Conservation (phyloP, 495 filamentous ascomycete species). For the Tuber indicum region DNA sequence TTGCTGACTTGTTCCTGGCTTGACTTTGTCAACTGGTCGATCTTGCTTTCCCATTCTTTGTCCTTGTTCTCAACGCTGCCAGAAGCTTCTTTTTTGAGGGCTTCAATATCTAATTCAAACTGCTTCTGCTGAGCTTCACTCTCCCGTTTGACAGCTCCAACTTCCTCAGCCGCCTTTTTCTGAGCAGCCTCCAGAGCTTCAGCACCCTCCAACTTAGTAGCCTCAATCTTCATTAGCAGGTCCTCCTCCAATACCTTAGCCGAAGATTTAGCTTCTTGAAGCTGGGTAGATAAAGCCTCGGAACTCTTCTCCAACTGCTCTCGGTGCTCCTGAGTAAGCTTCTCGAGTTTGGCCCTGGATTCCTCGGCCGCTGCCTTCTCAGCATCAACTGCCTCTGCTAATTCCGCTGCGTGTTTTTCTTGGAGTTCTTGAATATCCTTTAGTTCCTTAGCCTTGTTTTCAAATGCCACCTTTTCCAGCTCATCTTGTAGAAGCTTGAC, state of each 20-base stretch:
- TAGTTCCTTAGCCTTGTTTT: constrained; percentile 45
- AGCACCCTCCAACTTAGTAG: constrained; percentile 21
- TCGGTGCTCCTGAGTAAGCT: constrained; percentile 34
- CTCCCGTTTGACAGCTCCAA: constrained; percentile 23
- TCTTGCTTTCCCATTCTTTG: constrained; percentile 32
- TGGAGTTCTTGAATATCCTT: constrained; percentile 46
- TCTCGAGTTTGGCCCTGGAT: constrained; percentile 32
- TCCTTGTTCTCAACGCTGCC: constrained; percentile 30
- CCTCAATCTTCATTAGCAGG: constrained; percentile 22
- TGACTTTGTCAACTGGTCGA: constrained; percentile 27
- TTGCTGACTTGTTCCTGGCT: constrained; percentile 27
- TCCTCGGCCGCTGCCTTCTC: constrained; percentile 25
- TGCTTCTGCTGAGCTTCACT: constrained; percentile 14
- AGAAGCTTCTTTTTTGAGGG: constrained; percentile 21
- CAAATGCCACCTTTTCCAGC: constrained; percentile 44
- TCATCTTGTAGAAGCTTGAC: constrained; percentile 48
- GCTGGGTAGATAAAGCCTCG: constrained; percentile 22
- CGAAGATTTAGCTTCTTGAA: constrained; percentile 23
- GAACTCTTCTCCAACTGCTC: constrained; percentile 36
- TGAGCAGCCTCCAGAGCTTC: constrained; percentile 28
- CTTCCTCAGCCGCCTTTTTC: constrained; percentile 17
- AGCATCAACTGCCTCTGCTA: constrained; percentile 24
- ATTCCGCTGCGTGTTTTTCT: constrained; percentile 42
- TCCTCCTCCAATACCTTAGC: constrained; percentile 28
- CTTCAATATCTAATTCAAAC: constrained; percentile 25